phyloP scores from a whole-genome alignment of 495 filamentous ascomycete genomes.

The Penicillium samsonianum region DNA sequence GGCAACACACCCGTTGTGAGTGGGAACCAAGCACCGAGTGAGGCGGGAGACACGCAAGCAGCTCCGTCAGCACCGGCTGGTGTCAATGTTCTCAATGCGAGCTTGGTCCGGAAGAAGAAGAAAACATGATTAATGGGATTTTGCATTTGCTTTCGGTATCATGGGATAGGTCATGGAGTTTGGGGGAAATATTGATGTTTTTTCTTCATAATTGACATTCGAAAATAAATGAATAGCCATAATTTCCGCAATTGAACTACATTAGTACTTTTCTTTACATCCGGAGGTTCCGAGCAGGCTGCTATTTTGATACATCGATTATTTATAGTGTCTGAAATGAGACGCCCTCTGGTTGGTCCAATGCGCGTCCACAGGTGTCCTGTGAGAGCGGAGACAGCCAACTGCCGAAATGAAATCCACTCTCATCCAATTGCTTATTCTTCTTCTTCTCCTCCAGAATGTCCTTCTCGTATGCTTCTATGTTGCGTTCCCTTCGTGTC shows the following conservation, averaged over 20 bases:
- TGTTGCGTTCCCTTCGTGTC: constrained; percentile 18
- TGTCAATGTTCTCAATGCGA: constrained; percentile 59
- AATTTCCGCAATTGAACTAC: background rate
- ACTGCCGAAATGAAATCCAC: constrained; percentile 12
- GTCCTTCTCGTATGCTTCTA: constrained; percentile 19
- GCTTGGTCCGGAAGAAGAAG: constrained; percentile 66
- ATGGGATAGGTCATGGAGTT: background rate
- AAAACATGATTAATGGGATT: constrained; percentile 41
- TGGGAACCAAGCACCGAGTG: constrained; percentile 15
- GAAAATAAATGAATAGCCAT: background rate
- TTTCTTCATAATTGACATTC: background rate
- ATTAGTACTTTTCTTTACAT: background rate
- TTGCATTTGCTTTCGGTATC: constrained; percentile 1
- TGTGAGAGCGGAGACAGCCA: constrained; percentile 11
- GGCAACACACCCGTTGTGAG: constrained; percentile 14
- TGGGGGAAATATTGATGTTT: background rate
- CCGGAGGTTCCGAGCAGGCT: constrained; percentile 3
- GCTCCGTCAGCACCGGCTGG: constrained; percentile 30
- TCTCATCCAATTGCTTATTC: constrained; percentile 11
- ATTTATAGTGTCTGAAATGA: constrained; percentile 4
- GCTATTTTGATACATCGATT: background rate
- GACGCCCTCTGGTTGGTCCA: constrained; percentile 2
- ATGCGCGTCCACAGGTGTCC: background rate
- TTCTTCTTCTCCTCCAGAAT: constrained; percentile 28
- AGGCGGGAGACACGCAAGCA: constrained; percentile 31